Conservation (phyloP, 129 eudicot genomes). For the Arctium lappa region DNA sequence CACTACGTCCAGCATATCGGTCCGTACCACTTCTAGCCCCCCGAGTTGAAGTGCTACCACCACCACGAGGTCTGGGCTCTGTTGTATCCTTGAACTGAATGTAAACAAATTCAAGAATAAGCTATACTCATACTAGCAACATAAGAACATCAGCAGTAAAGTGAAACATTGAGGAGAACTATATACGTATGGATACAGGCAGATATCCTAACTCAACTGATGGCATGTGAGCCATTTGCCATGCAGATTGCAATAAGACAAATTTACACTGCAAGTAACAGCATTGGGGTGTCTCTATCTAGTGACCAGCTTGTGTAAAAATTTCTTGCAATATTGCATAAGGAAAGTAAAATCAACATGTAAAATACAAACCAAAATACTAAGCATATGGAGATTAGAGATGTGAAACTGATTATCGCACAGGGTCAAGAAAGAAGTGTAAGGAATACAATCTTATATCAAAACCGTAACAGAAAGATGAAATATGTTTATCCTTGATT, state of each 20-base stretch:
- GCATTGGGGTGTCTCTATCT: not conserved
- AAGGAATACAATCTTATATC: not conserved
- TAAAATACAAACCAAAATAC: not conserved
- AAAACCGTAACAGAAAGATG: not conserved
- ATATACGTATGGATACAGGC: not conserved
- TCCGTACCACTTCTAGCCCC: constrained; percentile 57
- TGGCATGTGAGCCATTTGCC: not conserved
- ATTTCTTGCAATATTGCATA: not conserved
- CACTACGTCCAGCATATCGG: constrained; percentile 50
- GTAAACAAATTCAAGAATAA: constrained; percentile 8
- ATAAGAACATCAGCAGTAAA: not conserved
- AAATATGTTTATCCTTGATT: not conserved
- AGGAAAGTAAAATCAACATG: not conserved
- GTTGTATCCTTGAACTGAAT: constrained; percentile 68
- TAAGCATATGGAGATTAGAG: not conserved
- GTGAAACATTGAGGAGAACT: not conserved
- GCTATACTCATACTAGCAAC: not conserved
- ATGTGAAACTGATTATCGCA: not conserved
- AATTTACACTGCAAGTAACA: not conserved
- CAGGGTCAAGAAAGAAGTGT: not conserved
- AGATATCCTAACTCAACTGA: not conserved
- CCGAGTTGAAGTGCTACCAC: constrained; percentile 48
- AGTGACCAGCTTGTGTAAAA: too few relatives aligned
- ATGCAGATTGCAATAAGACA: not conserved
- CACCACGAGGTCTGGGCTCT: constrained; percentile 66